Percentiles rank a stretch among this genome's conserved stretches.
Evolutionary conservation across 1,284 basidiomycete species (phyloP).

Genomic region (Rhodotorula sp.): DNA sequence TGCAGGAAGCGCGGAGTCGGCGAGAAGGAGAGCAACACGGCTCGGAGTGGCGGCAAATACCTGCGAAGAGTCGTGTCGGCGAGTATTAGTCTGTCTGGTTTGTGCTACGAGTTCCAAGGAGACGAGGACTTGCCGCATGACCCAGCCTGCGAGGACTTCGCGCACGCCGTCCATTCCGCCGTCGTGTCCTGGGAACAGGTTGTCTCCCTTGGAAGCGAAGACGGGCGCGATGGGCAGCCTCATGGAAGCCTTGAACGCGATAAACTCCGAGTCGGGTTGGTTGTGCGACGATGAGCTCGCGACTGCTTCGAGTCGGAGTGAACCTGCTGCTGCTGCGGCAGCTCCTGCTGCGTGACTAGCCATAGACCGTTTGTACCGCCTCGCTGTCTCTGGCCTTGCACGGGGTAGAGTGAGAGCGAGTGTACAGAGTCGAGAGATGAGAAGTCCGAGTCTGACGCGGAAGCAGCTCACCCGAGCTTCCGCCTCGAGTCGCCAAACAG

Average conservation of each 20-base stretch:
- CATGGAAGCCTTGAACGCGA: conserved; percentile 64
- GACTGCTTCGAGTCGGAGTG: conserved; percentile 17
- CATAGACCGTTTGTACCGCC: too few relatives aligned
- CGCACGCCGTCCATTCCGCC: conserved; percentile 59
- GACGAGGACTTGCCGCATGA: conserved; percentile 69
- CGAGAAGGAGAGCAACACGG: conserved; percentile 75
- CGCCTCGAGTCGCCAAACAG: not conserved
- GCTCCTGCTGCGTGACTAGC: not conserved
- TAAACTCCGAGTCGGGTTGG: conserved; percentile 57
- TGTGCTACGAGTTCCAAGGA: not conserved
- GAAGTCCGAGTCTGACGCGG: too few relatives aligned
- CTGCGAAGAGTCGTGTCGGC: conserved; percentile 52
- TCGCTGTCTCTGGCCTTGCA: too few relatives aligned
- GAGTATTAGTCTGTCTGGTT: not conserved
- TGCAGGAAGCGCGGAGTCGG: conserved; percentile 70
- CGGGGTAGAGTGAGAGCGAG: too few relatives aligned
- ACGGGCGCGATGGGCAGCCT: conserved; percentile 76
- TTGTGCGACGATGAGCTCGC: conserved; percentile 36
- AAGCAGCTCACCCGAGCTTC: too few relatives aligned
- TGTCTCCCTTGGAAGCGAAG: conserved; percentile 60
- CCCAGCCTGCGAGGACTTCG: conserved; percentile 86
- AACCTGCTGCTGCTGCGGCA: conserved; percentile 4
- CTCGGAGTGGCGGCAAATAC: conserved; percentile 80
- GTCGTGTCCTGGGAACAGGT: conserved; percentile 6
- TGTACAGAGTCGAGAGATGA: too few relatives aligned